Evolutionary conservation across 352 stramenopile species (phyloP).

Genomic region (Achlya hypogyna): DNA sequence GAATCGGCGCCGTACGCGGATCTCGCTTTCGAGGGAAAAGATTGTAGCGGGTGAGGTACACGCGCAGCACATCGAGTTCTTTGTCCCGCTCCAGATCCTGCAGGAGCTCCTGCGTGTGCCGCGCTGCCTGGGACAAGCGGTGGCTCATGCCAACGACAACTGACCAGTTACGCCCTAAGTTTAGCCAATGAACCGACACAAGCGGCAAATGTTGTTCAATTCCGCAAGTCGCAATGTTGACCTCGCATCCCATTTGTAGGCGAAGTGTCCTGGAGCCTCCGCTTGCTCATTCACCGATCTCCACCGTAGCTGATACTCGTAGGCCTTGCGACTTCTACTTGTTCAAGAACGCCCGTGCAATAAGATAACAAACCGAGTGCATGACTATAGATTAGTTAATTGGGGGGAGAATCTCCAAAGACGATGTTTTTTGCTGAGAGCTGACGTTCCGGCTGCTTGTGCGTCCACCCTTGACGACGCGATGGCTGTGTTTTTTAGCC

Average conservation of each 20-base stretch:
- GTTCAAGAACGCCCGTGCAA: too few species aligned
- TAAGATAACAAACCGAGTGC: too few species aligned
- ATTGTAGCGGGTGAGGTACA: slow-evolving; percentile 68
- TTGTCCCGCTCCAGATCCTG: slow-evolving; percentile 81
- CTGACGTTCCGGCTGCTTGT: neutral
- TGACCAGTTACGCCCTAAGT: neutral
- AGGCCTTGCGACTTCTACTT: too few species aligned
- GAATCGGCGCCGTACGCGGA: slow-evolving; percentile 60
- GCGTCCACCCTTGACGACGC: neutral
- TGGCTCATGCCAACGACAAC: slow-evolving; percentile 44
- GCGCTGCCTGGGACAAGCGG: slow-evolving; percentile 66
- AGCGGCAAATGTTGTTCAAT: too few species aligned
- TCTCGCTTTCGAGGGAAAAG: slow-evolving; percentile 70
- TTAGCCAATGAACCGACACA: too few species aligned
- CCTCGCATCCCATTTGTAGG: too few species aligned
- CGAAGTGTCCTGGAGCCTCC: too few species aligned
- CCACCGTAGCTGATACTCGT: too few species aligned
- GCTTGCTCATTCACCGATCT: too few species aligned
- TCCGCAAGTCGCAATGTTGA: too few species aligned
- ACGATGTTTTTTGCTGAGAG: neutral
- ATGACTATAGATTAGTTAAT: too few species aligned
- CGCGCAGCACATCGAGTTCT: slow-evolving; percentile 73
- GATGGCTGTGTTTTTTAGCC: neutral
- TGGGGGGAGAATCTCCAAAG: neutral
- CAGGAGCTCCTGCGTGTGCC: slow-evolving; percentile 68